Base-by-base conservation (phyloP, 495 filamentous ascomycete species). In the Poronia punctata region DNA sequence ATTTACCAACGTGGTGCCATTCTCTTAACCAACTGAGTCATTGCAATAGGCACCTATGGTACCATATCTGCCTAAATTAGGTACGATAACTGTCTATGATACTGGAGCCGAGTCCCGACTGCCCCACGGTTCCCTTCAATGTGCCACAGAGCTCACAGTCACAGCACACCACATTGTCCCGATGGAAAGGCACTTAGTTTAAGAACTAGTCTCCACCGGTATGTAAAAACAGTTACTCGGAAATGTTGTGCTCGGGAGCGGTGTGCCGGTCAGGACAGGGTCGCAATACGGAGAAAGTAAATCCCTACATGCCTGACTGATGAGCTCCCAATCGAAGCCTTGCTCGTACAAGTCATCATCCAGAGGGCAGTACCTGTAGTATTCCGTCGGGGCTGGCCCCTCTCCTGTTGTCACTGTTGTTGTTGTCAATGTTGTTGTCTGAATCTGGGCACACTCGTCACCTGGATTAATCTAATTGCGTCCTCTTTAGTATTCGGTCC, bases 261-360 rank as follows among this genome's bases (percentile, higher is more conserved):
- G 29, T 3, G 3, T 31, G 4, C 29, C 29, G 11, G 29, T 31
- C n/a, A 16, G 11, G 29, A 16, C 29, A 14, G 29, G 29, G 14
- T 31, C 29, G 29, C 29, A 31, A 31, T 31, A 31, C 29, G 29
- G 29, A 31, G 29, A 31, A 16, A 31, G 29, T 16, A 31, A 16
- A 16, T 31, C 29, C 11, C 11, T 31, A 16, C 29, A 31, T 16
- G 15, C 29, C 29, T 31, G 29, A 31, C 29, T 31, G 29, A 31
- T 31, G 29, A 31, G 11, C 14, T 31, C 29, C 29, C 29, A 31
- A 11, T 31, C 29, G 29, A 31, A 31, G 11, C 29, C 29, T 8
- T 5, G 7, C 12, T 31, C 29, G 9, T 31, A 31, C 10, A 30
- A 5, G 5, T 30, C 4, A 11, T 30, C 27, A 14, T 30, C 27